Base-by-base conservation (phyloP, 345 rosid genomes). In the Brassica cretica region DNA sequence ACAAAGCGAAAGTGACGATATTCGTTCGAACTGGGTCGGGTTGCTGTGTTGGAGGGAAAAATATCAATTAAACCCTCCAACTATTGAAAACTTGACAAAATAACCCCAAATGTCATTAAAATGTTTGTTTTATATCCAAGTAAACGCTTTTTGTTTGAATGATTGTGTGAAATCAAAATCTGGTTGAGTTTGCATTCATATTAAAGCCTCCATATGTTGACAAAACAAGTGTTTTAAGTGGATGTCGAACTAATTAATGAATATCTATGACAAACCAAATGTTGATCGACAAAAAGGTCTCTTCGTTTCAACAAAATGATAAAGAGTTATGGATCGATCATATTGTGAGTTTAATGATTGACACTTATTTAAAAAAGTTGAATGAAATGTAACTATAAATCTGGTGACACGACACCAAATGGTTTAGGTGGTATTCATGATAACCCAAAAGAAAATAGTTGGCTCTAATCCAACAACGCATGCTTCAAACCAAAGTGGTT, bases 331-430 rank as follows among this genome's bases (percentile, higher is more conserved):
- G 53, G 30, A 78, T 78, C 33, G 30, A 78, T 78, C 33, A n/a
- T 49, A 78, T 78, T 49, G 8, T 64, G 46, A 29, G 39, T 16
- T 12, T 29, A 46, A 14, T 46, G 55, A 46, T 44, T 46, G 5
- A 14, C 16, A 5, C 6, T 14, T 46, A 46, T 14, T 46, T 10
- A 41, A 46, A 46, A 12, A 46, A 46, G 16, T 0, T 2, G 6
- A 46, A 46, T 12, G 56, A 49, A 49, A 49, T 51, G 56, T 5
- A 51, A 5, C 19, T 51, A n/a, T 51, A 51, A 51, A 67, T 55
- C 59, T 9, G 68, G 76, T 65, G 76, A 70, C 79, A 80, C 79
- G 44, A 37, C 79, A 74, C 76, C 51, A 80, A 80, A 70, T 75
- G 80, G 80, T 80, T 80, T 80, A 70, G 83, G 76, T 80, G 72